Conservation (phyloP, 495 filamentous ascomycete species). For the Aspergillus conjunctus region DNA sequence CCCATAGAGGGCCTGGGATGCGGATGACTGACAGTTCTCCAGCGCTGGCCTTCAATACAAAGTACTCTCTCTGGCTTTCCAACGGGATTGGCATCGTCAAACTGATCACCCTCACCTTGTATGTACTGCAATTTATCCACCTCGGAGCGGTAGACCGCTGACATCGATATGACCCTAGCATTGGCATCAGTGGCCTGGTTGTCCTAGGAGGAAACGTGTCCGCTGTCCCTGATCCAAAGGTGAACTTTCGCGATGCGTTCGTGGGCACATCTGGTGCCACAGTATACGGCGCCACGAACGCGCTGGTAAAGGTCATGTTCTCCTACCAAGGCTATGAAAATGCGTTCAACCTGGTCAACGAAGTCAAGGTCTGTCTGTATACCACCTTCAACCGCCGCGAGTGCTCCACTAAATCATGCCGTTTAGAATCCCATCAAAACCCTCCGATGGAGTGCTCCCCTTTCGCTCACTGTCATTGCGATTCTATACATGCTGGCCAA, state of each 20-base stretch:
- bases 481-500: conserved; percentile 63
- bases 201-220: conserved; percentile 59
- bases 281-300: conserved; percentile 59
- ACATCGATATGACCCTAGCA: conserved; percentile 23
- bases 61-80: conserved; percentile 54
- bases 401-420: neutral
- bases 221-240: conserved; percentile 53
- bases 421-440: conserved; percentile 59
- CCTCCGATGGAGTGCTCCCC: conserved; percentile 51
- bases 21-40: neutral
- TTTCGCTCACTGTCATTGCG: conserved; percentile 53
- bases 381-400: conserved; percentile 6
- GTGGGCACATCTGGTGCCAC: conserved; percentile 49
- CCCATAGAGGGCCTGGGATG: neutral
- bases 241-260: conserved; percentile 62
- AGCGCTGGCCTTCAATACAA: conserved; percentile 58
- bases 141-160: neutral
- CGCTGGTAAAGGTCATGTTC: conserved; percentile 64
- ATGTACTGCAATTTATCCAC: neutral
- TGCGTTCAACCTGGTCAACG: conserved; percentile 66
- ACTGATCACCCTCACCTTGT: conserved; percentile 57
- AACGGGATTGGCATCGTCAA: conserved; percentile 59
- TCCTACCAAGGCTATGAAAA: conserved; percentile 64
- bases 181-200: conserved; percentile 61
- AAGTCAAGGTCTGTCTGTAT: conserved; percentile 56